Evolutionary conservation across 345 rosid species (phyloP), one percentile per base, ranked within the genome.

Genomic region (Xanthoceras sorbifolium): DNA sequence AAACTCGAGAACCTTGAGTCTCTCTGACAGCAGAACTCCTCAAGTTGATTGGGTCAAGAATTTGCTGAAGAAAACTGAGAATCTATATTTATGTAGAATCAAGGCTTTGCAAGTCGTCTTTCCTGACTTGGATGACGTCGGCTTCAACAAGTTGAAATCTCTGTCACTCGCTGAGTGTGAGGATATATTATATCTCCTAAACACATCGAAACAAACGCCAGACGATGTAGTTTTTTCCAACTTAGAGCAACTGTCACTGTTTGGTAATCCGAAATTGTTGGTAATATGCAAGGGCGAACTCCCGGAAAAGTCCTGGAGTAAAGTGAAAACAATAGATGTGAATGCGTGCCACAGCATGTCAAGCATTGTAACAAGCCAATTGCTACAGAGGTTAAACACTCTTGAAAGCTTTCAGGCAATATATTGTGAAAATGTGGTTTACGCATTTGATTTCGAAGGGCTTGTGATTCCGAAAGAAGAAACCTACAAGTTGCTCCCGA

Each of bases 371-470:
- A 7, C 69, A 34, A 8, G 38, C 44, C 44, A 65, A 17, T 34
- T 65, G 12, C 25, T 65, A 36, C 25, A 18, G n/a, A 34, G 46
- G 40, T 65, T 34, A n/a, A 11, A 9, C 8, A 65, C n/a, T 17
- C 44, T 65, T 20, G 14, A 34, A 65, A 65, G 46, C 6, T 20
- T 65, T 3, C 8, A 6, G 18, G 69, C 25, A 32, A 7, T 6
- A 15, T 1, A 34, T 34, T 65, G 69, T 65, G 44, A 17, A 1
- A 15, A 38, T 9, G 23, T 34, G 44, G 50, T 66, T 7, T 18
- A 22, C 3, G 70, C 25, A 66, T 66, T 65, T 64, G 67, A 32
- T 15, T 31, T 66, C 42, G 20, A 66, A n/a, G 70, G 9, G 70
- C 29, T n/a, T 34, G 15, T 18, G 6, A 2, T 18, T 65, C 5